A percentile compares a stretch with the other conserved stretches of the same genome.
These are phyloP conservation scores for Xylaria hypoxylon DNA, from an alignment of 2,329 filamentous ascomycete genomes.

Conservation along the genomic window DNA sequence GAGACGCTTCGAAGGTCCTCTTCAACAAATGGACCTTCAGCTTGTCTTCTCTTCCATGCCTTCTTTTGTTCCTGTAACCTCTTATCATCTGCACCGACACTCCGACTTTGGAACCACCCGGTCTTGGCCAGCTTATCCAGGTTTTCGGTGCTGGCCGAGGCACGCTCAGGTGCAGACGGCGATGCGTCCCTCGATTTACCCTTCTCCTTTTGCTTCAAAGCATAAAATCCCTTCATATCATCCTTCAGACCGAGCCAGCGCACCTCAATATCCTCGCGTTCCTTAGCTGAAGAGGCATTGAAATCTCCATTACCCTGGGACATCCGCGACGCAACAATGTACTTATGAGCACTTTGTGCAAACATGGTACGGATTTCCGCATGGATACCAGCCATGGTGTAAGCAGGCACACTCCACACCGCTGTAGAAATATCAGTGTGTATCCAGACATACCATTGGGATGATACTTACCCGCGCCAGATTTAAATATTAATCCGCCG, in stretches of 20 bases:
- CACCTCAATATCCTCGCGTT: slow-evolving; percentile 72
- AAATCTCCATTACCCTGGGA: slow-evolving; percentile 79
- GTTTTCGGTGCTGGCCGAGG: slow-evolving; percentile 32
- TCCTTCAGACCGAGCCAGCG: slow-evolving; percentile 72
- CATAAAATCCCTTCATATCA: slow-evolving; percentile 70
- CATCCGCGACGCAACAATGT: slow-evolving; percentile 81
- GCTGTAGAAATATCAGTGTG: slow-evolving; percentile 53
- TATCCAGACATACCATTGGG: neutral
- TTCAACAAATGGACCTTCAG: slow-evolving; percentile 41
- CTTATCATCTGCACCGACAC: slow-evolving; percentile 63
- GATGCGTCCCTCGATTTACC: slow-evolving; percentile 52
- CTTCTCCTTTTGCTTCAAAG: slow-evolving; percentile 62
- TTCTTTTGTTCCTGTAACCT: slow-evolving; percentile 62
- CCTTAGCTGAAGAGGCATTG: slow-evolving; percentile 63
- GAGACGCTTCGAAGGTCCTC: slow-evolving; percentile 41
- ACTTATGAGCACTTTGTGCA: slow-evolving; percentile 78
- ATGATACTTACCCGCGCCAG: slow-evolving; percentile 73
- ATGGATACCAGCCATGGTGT: slow-evolving; percentile 84
- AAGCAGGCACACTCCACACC: slow-evolving; percentile 79
- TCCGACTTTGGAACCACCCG: slow-evolving; percentile 63
- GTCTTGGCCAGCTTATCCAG: slow-evolving; percentile 51
- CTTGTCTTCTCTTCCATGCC: slow-evolving; percentile 54
- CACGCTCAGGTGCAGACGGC: slow-evolving; percentile 39
- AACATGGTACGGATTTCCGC: slow-evolving; percentile 79
- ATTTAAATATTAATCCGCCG: slow-evolving; percentile 83